Evolutionary conservation across 2,329 filamentous ascomycete species (phyloP).

Genomic region (Fusarium poae): DNA sequence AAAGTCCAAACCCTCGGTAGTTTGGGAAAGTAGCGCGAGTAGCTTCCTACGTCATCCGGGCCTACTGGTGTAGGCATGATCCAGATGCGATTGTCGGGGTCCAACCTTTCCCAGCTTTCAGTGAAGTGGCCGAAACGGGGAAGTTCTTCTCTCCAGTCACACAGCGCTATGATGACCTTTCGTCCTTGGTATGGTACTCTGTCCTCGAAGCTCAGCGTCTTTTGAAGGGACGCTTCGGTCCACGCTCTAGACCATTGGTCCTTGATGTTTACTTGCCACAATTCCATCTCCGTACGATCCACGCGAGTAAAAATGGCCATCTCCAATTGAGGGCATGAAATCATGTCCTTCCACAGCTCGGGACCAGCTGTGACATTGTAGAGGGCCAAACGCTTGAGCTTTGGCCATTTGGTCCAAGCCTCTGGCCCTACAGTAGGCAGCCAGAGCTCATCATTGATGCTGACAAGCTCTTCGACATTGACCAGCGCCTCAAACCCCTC

Average conservation of each 20-base stretch:
- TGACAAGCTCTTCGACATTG: conserved; percentile 45
- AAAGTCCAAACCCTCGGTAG: too few species aligned
- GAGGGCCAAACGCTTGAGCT: conserved; percentile 36
- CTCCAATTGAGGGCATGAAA: conserved; percentile 5
- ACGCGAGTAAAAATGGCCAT: conserved; percentile 17
- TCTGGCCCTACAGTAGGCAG: conserved; percentile 26
- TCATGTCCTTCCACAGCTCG: conserved; percentile 8
- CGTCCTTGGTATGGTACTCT: background rate
- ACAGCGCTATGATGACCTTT: conserved; percentile 11
- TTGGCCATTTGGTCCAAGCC: conserved; percentile 42
- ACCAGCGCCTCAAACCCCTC: conserved; percentile 34
- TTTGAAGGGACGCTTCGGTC: background rate
- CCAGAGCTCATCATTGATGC: conserved; percentile 40
- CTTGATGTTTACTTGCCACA: background rate
- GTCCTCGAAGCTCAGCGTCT: accelerated
- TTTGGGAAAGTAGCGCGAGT: too few species aligned
- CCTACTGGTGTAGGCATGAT: background rate
- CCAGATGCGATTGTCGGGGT: conserved; percentile 9
- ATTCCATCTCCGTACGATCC: accelerated
- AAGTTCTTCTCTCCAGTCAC: background rate
- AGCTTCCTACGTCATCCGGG: background rate
- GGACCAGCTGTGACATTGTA: conserved; percentile 7
- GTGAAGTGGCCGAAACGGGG: background rate
- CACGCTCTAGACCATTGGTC: background rate
- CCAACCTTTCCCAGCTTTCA: conserved; percentile 4